Base-by-base conservation (phyloP, 1,284 basidiomycete genomes). In the Gymnopus androsaceus region DNA sequence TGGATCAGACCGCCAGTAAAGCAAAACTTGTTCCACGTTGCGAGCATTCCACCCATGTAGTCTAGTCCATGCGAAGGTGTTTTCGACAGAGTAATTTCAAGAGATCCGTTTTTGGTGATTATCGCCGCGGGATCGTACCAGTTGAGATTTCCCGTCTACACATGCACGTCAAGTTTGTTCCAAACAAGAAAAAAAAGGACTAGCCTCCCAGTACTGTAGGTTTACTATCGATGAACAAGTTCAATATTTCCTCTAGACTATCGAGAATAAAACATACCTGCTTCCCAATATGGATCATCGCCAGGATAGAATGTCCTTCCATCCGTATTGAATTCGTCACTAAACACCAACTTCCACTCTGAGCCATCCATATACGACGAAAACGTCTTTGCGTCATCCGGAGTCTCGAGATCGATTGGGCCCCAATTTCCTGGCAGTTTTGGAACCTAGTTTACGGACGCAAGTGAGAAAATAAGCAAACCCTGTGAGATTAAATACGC, bases 331-430 rank as follows among this genome's bases (percentile, higher is more conserved):
- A 65, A 65, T 48, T 65, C 63, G 40, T 65, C 63, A 48, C 89
- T 92, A 37, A 60, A 60, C 14, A 60, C 53, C 17, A 60, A 27
- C 54, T 86, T 82, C 74, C 83, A 76, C 17, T 77, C 69, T 11
- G 75, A 66, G 4, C 74, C 75, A 59, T 85, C 80, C 27, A 70
- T 67, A 64, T 77, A 85, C 50, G 88, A 87, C 4, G 70, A 66
- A 50, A 84, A 85, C 1, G 82, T 84, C 63, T 82, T 82, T 1
- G 73, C 83, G 1, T 78, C 75, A n/a, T 74, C 56, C 1, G 92
- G 91, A 0, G 94, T 95, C 55, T 91, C 85, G 5, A 74, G 55
- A 69, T 95, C 94, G 60, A 95, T 87, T 51, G 93, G 73, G 3
- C 83, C 84, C 64, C 83, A 87, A 64, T 83, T 83, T 1, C 87